These are phyloP conservation scores for Lactarius indigo DNA, from an alignment of 768 basidiomycete genomes.

Conservation along the genomic window DNA sequence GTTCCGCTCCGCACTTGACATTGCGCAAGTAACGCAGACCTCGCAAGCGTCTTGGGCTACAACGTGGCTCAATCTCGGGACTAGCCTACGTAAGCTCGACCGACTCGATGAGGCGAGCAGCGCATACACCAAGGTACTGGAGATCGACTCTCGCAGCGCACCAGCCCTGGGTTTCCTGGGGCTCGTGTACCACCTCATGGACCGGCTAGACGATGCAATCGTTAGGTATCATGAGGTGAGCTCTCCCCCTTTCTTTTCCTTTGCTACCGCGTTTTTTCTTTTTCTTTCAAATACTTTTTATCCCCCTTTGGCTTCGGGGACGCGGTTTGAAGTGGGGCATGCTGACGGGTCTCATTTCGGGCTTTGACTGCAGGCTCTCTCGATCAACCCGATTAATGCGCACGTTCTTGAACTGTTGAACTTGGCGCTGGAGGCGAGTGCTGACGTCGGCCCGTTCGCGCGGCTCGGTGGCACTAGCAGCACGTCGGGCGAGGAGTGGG, in stretches of 20 bases:
- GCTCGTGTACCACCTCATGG: constrained; percentile 78
- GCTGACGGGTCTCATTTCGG: constrained; percentile 7
- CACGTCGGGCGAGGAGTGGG: constrained; percentile 22
- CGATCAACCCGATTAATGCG: constrained; percentile 78
- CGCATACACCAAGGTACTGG: constrained; percentile 76
- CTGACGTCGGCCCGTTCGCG: constrained; percentile 19
- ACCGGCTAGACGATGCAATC: constrained; percentile 75
- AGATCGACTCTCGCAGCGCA: constrained; percentile 81
- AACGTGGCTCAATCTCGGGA: constrained; percentile 91
- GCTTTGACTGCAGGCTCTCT: constrained; percentile 52
- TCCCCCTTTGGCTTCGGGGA: constrained; percentile 6
- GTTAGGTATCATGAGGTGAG: constrained; percentile 88
- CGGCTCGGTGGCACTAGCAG: not conserved
- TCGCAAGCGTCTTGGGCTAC: constrained; percentile 83
- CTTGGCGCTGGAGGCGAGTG: constrained; percentile 58
- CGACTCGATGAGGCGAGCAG: constrained; percentile 58
- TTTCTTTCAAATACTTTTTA: not conserved
- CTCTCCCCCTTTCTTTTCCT: not conserved
- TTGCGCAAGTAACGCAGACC: constrained; percentile 81
- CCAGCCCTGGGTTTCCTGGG: constrained; percentile 84
- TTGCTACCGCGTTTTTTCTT: not conserved
- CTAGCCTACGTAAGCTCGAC: constrained; percentile 75
- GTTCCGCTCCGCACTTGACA: constrained; percentile 73
- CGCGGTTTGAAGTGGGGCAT: constrained; percentile 1
- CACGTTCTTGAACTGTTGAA: constrained; percentile 80